These are phyloP conservation scores for Polytrichum commune DNA, from an alignment of 225 moss, liverwort and hornwort species.

Conservation along the genomic window DNA sequence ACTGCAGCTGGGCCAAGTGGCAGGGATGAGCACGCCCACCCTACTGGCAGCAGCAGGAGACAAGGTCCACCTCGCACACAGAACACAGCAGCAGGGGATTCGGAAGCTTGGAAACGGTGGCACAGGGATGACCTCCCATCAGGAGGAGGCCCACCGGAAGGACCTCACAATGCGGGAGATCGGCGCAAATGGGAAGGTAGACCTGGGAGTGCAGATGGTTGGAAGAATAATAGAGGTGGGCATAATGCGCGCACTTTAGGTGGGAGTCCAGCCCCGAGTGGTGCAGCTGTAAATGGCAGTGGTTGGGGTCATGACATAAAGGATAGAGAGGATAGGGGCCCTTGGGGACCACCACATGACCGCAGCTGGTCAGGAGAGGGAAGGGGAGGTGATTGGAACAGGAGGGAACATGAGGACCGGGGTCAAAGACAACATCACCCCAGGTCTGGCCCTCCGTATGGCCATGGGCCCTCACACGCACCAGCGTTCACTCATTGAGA, in stretches of 20 bases:
- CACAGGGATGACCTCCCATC: constrained; percentile 52
- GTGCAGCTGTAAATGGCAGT: constrained; percentile 49
- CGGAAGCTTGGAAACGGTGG: constrained; percentile 76
- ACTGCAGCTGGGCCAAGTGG: constrained; percentile 55
- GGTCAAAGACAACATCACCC: constrained; percentile 43
- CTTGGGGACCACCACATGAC: constrained; percentile 38
- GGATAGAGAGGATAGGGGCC: constrained; percentile 46
- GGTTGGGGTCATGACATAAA: constrained; percentile 81
- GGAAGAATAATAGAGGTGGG: constrained; percentile 57
- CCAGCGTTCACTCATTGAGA: constrained; percentile 58
- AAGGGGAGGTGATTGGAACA: constrained; percentile 37
- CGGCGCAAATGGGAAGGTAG: constrained; percentile 84
- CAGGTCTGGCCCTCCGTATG: constrained; percentile 30
- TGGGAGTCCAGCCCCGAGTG: constrained; percentile 40
- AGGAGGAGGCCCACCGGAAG: constrained; percentile 32
- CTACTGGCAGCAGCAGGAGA: constrained; percentile 34
- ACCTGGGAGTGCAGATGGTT: constrained; percentile 81
- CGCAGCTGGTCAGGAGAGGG: constrained; percentile 20
- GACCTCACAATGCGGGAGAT: constrained; percentile 50
- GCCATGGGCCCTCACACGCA: constrained; percentile 31
- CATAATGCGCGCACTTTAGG: constrained; percentile 22
- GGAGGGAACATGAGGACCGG: constrained; percentile 44
- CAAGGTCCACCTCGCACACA: constrained; percentile 32
- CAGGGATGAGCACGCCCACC: constrained; percentile 45
- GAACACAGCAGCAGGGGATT: constrained; percentile 39